These are phyloP conservation scores for Scleroderma bovista DNA, from an alignment of 768 basidiomycete species.

Conservation along the genomic window DNA sequence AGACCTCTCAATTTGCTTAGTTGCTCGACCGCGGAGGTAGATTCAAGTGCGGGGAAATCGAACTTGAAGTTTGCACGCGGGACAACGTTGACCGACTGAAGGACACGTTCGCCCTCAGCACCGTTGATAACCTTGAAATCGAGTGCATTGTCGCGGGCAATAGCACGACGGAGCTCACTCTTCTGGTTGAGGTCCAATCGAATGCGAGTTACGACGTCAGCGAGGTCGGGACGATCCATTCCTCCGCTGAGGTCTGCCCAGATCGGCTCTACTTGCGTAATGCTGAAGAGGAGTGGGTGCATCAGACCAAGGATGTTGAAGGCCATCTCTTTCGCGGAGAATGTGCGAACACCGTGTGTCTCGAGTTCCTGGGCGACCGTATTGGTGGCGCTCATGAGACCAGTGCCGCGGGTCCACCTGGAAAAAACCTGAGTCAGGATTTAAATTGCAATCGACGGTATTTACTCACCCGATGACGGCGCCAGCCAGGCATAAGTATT, in stretches of 20 bases:
- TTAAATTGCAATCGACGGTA: conserved; percentile 3
- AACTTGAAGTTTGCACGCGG: conserved; percentile 98
- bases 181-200: conserved; percentile 77
- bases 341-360: conserved; percentile 89
- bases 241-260: conserved; percentile 99
- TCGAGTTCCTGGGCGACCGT: conserved; percentile 93
- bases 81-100: conserved; percentile 88
- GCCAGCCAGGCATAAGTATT: conserved; percentile 95
- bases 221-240: conserved; percentile 95
- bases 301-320: conserved; percentile 99
- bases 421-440: conserved; percentile 7
- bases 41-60: conserved; percentile 85
- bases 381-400: conserved; percentile 93
- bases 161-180: conserved; percentile 88
- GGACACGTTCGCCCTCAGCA: conserved; percentile 83
- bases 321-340: conserved; percentile 99
- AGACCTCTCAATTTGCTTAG: conserved; percentile 78
- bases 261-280: conserved; percentile 98
- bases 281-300: conserved; percentile 98
- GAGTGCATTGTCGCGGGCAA: conserved; percentile 90
- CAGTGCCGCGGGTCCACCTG: conserved; percentile 97
- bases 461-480: conserved; percentile 88
- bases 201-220: conserved; percentile 85
- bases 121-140: conserved; percentile 92
- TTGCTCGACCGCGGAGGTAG: conserved; percentile 61